phyloP scores from a whole-genome alignment of 306 rosid species.

The Benincasa hispida region DNA sequence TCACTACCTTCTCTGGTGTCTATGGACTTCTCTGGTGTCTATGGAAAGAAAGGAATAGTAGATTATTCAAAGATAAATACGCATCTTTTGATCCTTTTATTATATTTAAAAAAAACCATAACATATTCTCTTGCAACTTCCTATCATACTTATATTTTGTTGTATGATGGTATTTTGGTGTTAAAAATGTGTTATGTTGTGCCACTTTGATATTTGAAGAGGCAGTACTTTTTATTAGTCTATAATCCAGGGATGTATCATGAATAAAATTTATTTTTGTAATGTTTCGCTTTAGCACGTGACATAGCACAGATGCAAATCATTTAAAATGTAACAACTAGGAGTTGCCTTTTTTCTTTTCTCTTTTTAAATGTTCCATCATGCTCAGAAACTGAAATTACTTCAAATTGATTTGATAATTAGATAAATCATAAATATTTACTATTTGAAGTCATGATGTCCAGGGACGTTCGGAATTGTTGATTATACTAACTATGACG shows the following conservation, averaged over 20 bases:
- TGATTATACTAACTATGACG: constrained; percentile 83
- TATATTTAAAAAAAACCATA: background rate
- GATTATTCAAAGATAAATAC: no score
- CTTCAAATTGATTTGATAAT: background rate
- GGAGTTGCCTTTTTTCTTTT: background rate
- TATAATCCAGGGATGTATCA: background rate
- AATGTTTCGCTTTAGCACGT: background rate
- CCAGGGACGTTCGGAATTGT: constrained; percentile 89
- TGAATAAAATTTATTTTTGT: background rate
- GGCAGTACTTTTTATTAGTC: background rate
- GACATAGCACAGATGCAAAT: background rate
- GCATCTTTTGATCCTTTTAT: no score
- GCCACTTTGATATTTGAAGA: background rate
- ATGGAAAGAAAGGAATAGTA: no score
- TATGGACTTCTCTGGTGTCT: no score
- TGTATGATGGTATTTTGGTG: background rate
- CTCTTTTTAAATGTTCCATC: background rate
- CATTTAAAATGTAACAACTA: background rate
- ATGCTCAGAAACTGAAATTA: background rate
- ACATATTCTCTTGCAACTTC: background rate
- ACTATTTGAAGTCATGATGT: constrained; percentile 2
- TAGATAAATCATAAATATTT: background rate
- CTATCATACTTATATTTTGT: background rate
- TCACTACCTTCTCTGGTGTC: no score
- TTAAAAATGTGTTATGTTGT: background rate